Base-by-base conservation (phyloP, 2,329 filamentous ascomycete species). In the Pseudocercospora vitis region DNA sequence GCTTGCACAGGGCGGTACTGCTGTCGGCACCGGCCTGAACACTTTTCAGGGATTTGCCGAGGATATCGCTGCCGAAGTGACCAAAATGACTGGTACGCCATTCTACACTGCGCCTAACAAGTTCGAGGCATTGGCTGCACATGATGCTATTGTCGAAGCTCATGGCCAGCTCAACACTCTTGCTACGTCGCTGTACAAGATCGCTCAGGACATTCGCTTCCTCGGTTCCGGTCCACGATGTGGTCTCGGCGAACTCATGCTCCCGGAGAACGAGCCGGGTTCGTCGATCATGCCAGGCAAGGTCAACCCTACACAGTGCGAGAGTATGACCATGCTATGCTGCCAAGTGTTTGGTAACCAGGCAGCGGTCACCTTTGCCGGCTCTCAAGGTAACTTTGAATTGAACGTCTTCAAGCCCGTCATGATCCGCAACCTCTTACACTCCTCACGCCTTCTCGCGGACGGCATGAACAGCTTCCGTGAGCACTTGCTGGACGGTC, bases 271-370 rank as follows among this genome's bases (percentile, higher is more conserved):
- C 78, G 94, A 99, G 80, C 94, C 94, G 28, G 92, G 92, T 61
- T 94, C 88, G 69, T 95, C 89, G 65, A 97, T 99, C 80, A 99
- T 99, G 94, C 94, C 94, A 39, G 94, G 94, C 69, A 99, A 99
- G 81, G 94, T 99, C 72, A 99, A 99, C 80, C 94, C 94, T 26
- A 99, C 94, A 26, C 94, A 99, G 78, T 96, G 91, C 76, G 94
- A 99, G 80, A 89, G 91, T 58, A 78, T 99, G 73, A 97, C 94
- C 65, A 99, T 99, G 94, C 81, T 97, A 57, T 96, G 92, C 78
- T 85, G 89, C 16, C 94, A 99, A 76, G 92, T 99, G 58, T 96
- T 97, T 82, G 94, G 94, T 69, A 99, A 99, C 81, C 86, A 97
- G 71, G 87, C 91, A 50, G 90, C 94, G 31, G 86, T 89, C 57